A percentile compares a stretch with the other conserved stretches of the same genome.
Conservation (phyloP, 495 filamentous ascomycete species). For the Penicillium tannophilum region DNA sequence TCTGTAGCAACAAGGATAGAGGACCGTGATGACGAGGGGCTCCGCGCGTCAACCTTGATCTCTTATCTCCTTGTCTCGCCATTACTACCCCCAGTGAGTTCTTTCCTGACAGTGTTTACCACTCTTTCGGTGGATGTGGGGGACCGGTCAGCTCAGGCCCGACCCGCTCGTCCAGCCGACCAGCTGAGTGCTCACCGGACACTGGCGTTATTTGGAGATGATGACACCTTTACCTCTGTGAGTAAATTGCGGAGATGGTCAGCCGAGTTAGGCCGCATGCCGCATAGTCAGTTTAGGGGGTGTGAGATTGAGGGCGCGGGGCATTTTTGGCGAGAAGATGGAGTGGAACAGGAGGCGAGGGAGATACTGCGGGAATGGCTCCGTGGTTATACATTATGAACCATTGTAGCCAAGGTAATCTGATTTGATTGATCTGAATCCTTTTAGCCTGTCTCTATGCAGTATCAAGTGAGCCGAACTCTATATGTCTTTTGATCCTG, state of each 20-base stretch:
- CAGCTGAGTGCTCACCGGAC: slow-evolving; percentile 62
- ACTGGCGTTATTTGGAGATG: slow-evolving; percentile 76
- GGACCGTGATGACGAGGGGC: slow-evolving; percentile 5
- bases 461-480: background rate
- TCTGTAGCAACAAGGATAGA: slow-evolving; percentile 21
- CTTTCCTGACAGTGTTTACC: slow-evolving; percentile 58
- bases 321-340: slow-evolving; percentile 81
- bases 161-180: slow-evolving; percentile 44
- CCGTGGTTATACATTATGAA: slow-evolving; percentile 9
- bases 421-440: background rate
- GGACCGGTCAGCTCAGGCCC: slow-evolving; percentile 24
- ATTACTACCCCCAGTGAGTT: slow-evolving; percentile 63
- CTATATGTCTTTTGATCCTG: background rate
- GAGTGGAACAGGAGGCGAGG: slow-evolving; percentile 58
- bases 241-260: slow-evolving; percentile 73
- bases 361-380: slow-evolving; percentile 47
- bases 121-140: slow-evolving; percentile 35
- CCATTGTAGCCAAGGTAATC: background rate
- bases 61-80: slow-evolving; percentile 84
- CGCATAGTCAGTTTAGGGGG: slow-evolving; percentile 47
- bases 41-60: slow-evolving; percentile 33
- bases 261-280: slow-evolving; percentile 48
- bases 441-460: background rate
- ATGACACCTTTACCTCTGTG: slow-evolving; percentile 69
- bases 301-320: slow-evolving; percentile 68